Conservation (phyloP, 1,139 yeast genomes). For the Taiozyma onychis region DNA sequence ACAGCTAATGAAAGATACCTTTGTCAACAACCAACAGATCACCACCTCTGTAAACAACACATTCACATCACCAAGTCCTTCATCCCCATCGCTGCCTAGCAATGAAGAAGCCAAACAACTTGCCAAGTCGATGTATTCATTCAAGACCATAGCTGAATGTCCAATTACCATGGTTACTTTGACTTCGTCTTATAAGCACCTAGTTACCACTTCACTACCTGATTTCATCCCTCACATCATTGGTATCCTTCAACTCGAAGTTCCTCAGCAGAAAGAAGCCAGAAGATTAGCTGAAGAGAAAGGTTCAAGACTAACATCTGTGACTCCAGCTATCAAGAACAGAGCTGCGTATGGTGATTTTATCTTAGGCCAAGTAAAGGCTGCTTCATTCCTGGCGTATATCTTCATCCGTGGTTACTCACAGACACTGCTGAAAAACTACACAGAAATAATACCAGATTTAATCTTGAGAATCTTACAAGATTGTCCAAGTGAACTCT, state of each 20-base stretch:
- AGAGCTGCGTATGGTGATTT: conserved; percentile 84
- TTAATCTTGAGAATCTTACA: conserved; percentile 79
- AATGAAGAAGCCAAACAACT: conserved; percentile 24
- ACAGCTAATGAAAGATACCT: conserved; percentile 62
- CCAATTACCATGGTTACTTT: conserved; percentile 95
- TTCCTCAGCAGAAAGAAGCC: conserved; percentile 65
- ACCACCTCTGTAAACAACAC: conserved; percentile 23
- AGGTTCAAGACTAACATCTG: conserved; percentile 47
- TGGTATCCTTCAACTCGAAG: conserved; percentile 69
- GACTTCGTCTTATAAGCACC: conserved; percentile 77
- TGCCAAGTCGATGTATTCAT: conserved; percentile 61
- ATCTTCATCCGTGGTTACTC: conserved; percentile 84
- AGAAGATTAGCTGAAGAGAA: conserved; percentile 53
- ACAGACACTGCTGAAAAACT: conserved; percentile 52
- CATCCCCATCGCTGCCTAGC: conserved; percentile 36
- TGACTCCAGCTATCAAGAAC: conserved; percentile 67
- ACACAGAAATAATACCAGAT: conserved; percentile 77
- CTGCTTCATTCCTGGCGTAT: conserved; percentile 92
- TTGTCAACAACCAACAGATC: conserved; percentile 29
- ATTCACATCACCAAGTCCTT: conserved; percentile 34
- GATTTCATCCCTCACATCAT: conserved; percentile 79
- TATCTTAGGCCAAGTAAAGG: conserved; percentile 92
- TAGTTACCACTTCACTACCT: conserved; percentile 69
- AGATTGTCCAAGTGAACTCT: conserved; percentile 95
- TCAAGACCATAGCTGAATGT: conserved; percentile 91